phyloP scores from a whole-genome alignment of 441 rosid genomes.

The Gossypium davidsonii region DNA sequence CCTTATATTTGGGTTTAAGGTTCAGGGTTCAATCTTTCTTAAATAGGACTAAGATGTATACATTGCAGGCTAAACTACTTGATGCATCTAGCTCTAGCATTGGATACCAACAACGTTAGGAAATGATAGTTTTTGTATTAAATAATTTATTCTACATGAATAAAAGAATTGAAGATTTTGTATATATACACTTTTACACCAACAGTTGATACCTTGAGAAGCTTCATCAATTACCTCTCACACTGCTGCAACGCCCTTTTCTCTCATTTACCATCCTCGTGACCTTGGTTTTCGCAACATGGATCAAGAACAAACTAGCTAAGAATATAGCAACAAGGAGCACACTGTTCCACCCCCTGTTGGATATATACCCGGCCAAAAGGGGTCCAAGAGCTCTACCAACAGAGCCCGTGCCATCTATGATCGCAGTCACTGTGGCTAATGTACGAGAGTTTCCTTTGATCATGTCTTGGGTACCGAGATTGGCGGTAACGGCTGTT shows the following conservation, averaged over 20 bases:
- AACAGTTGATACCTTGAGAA: too few species aligned
- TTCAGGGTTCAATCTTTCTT: too few species aligned
- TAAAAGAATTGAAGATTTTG: neutral
- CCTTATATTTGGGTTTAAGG: neutral
- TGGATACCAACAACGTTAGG: neutral
- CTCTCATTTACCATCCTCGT: conserved; percentile 28
- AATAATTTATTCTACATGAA: neutral
- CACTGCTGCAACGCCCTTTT: conserved; percentile 23
- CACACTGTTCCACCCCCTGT: conserved; percentile 47
- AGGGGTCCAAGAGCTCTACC: conserved; percentile 78
- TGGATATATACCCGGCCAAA: neutral
- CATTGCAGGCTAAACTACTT: neutral
- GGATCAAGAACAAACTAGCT: conserved; percentile 53
- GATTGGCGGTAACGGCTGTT: conserved; percentile 86
- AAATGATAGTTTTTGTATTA: neutral
- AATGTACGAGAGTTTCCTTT: conserved; percentile 67
- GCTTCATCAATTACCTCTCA: neutral
- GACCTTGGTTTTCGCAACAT: conserved; percentile 52
- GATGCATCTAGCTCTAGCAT: neutral
- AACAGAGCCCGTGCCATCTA: conserved; percentile 86
- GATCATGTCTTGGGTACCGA: conserved; percentile 67
- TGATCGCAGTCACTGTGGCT: conserved; percentile 80
- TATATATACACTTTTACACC: too few species aligned
- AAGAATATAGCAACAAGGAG: conserved; percentile 43
- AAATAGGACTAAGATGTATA: too few species aligned